phyloP scores from a whole-genome alignment of 768 basidiomycete genomes.

The Naganishia onofrii region DNA sequence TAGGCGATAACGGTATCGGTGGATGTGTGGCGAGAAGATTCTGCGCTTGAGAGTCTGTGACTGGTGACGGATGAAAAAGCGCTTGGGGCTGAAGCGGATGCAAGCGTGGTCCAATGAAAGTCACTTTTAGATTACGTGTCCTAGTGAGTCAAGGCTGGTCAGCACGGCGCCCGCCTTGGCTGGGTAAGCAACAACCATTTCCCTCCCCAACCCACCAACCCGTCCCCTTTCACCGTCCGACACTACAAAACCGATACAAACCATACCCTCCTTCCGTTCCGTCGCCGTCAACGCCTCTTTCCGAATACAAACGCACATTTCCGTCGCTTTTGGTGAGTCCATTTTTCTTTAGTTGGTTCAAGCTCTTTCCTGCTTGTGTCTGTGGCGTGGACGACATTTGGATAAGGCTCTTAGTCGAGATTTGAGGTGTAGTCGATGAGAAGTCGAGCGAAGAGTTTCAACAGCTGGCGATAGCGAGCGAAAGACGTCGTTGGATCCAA shows the following conservation, averaged over 20 bases:
- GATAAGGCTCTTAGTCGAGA: neutral
- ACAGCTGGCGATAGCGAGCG: neutral
- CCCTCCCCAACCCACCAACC: neutral
- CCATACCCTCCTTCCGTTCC: neutral
- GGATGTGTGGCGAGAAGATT: slow-evolving; percentile 5
- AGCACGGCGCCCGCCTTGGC: neutral
- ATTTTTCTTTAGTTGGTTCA: too few species aligned
- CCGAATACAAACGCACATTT: neutral
- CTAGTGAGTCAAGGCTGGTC: neutral
- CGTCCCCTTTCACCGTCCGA: neutral
- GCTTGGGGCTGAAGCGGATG: slow-evolving; percentile 2
- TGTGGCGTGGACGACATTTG: neutral
- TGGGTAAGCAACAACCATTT: neutral
- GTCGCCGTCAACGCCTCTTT: neutral
- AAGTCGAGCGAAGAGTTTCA: neutral
- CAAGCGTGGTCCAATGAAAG: slow-evolving; percentile 1
- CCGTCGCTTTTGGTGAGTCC: slow-evolving; percentile 8
- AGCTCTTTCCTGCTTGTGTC: neutral
- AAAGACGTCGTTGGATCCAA: neutral
- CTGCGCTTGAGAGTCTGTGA: neutral
- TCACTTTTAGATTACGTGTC: neutral
- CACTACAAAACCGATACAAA: slow-evolving; percentile 12
- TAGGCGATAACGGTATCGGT: neutral
- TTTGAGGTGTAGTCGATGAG: neutral
- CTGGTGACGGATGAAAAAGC: slow-evolving; percentile 4